Percentiles rank a stretch among this genome's conserved stretches.
phyloP scores from a whole-genome alignment of 2,329 filamentous ascomycete genomes.

The Zopfia rhizophila region DNA sequence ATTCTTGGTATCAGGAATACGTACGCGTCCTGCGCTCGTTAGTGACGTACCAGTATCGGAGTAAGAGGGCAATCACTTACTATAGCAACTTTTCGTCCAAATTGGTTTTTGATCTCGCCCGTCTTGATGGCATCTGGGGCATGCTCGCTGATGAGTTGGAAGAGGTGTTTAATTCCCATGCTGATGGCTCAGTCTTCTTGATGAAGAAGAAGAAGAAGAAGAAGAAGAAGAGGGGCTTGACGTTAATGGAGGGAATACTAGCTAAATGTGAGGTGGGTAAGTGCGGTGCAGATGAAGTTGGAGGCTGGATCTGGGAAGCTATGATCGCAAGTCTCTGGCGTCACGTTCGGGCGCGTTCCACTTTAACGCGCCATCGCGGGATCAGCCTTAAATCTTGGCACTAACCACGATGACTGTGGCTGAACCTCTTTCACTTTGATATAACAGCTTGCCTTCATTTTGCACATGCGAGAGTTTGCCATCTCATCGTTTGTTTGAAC shows the following conservation, averaged over 20 bases:
- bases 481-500: no score
- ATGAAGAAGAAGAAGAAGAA: not conserved
- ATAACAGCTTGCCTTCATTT: no score
- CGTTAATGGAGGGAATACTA: not conserved
- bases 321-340: slow-evolving; percentile 9
- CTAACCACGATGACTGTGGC: no score
- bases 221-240: not conserved
- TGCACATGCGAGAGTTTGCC: no score
- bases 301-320: not conserved
- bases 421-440: no score
- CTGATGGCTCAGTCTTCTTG: slow-evolving; percentile 9
- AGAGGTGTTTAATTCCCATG: slow-evolving; percentile 57
- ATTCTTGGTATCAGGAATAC: slow-evolving; percentile 16
- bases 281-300: not conserved
- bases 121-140: slow-evolving; percentile 95
- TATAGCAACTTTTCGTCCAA: slow-evolving; percentile 97
- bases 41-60: slow-evolving; percentile 14
- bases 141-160: slow-evolving; percentile 72
- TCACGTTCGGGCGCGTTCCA: slow-evolving; percentile 14
- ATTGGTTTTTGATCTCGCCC: slow-evolving; percentile 98
- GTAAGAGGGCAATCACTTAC: slow-evolving; percentile 64
- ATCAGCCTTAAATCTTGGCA: slow-evolving; percentile 5
- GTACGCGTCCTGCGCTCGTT: slow-evolving; percentile 59
- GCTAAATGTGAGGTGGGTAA: not conserved
- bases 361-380: slow-evolving; percentile 6